phyloP scores from a whole-genome alignment of 495 filamentous ascomycete genomes.

The Aspergillus nanangensis region DNA sequence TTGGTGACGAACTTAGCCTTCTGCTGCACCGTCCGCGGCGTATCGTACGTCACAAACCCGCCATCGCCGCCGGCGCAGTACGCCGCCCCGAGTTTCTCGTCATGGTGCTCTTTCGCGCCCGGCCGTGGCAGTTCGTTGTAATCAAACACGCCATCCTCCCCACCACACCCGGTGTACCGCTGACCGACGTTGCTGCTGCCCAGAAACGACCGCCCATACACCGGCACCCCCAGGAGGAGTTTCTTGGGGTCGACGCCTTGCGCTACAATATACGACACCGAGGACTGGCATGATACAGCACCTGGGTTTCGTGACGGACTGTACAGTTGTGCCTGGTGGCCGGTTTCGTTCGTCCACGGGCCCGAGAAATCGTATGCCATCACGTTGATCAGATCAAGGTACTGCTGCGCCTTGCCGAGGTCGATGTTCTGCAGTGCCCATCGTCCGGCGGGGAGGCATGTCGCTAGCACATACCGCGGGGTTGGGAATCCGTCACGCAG shows the following conservation, averaged over 20 bases:
- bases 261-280: slow-evolving; percentile 59
- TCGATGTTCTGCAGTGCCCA: slow-evolving; percentile 75
- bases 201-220: slow-evolving; percentile 78
- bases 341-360: slow-evolving; percentile 63
- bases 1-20: slow-evolving; percentile 80
- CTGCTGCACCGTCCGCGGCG: slow-evolving; percentile 73
- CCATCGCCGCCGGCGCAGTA: slow-evolving; percentile 78
- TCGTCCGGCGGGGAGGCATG: slow-evolving; percentile 74
- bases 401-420: slow-evolving; percentile 55
- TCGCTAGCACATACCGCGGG: slow-evolving; percentile 71
- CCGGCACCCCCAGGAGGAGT: slow-evolving; percentile 75
- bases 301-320: slow-evolving; percentile 44
- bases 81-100: slow-evolving; percentile 64
- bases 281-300: slow-evolving; percentile 59
- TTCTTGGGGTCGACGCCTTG: slow-evolving; percentile 68
- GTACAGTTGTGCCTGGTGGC: slow-evolving; percentile 79
- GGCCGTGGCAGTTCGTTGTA: slow-evolving; percentile 73
- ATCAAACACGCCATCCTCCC: slow-evolving; percentile 79
- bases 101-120: slow-evolving; percentile 64
- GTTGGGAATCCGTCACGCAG: slow-evolving; percentile 69
- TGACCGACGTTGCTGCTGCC: slow-evolving; percentile 61
- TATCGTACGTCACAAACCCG: slow-evolving; percentile 85
- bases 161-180: slow-evolving; percentile 57
- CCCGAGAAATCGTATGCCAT: slow-evolving; percentile 90
- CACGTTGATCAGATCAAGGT: slow-evolving; percentile 77